Conservation (phyloP, 352 stramenopile genomes). For the Pythium pyrilobum region DNA sequence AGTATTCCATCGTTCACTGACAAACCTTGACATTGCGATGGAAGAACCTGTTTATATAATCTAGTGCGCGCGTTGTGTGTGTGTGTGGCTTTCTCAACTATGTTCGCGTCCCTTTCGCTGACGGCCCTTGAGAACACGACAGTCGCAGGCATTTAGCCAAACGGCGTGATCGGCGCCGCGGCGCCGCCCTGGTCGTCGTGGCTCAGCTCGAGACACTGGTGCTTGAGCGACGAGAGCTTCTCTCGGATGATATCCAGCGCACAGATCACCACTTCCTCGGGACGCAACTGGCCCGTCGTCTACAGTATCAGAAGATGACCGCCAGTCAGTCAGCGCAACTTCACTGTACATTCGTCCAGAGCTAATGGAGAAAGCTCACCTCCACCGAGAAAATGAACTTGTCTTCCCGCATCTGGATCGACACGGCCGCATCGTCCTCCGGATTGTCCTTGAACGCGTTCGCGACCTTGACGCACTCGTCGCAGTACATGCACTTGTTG, state of each 20-base stretch:
- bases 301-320: slow-evolving; percentile 11
- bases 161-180: slow-evolving; percentile 70
- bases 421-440: slow-evolving; percentile 94
- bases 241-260: slow-evolving; percentile 83
- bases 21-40: not conserved
- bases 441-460: slow-evolving; percentile 93
- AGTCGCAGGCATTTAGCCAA: slow-evolving; percentile 35
- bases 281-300: slow-evolving; percentile 81
- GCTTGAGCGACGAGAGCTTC: slow-evolving; percentile 81
- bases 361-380: slow-evolving; percentile 28
- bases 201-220: slow-evolving; percentile 81
- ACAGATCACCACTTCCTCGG: slow-evolving; percentile 84
- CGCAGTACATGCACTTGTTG: slow-evolving; percentile 92
- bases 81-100: not conserved
- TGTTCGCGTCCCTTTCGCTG: not conserved
- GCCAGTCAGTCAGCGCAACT: not conserved
- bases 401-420: slow-evolving; percentile 84
- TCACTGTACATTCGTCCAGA: no score
- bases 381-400: slow-evolving; percentile 97
- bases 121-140: no score
- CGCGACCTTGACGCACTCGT: slow-evolving; percentile 92
- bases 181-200: slow-evolving; percentile 55
- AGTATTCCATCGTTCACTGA: slow-evolving; percentile 40
- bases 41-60: slow-evolving; percentile 11
- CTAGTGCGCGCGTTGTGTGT: not conserved